A percentile compares a stretch with the other conserved stretches of the same genome.
phyloP scores from a whole-genome alignment of 305 asterid genomes.

The Fraxinus nigra region DNA sequence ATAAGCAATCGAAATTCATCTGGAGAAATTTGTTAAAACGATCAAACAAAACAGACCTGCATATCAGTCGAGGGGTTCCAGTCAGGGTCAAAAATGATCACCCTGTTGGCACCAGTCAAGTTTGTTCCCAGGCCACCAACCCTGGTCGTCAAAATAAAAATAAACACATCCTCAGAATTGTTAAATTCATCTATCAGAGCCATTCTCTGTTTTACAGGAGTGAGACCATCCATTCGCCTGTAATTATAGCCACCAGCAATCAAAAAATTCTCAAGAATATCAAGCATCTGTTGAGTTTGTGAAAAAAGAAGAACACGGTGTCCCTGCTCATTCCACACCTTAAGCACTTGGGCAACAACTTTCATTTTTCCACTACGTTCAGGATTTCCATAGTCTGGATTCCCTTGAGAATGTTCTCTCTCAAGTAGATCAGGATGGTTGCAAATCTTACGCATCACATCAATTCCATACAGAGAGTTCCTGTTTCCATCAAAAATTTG shows the following conservation, averaged over 20 bases:
- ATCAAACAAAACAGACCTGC: conserved; percentile 58
- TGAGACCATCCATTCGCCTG: conserved; percentile 93
- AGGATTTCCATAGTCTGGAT: conserved; percentile 92
- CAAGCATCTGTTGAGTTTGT: conserved; percentile 98
- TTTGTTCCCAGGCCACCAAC: conserved; percentile 98
- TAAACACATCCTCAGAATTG: conserved; percentile 65
- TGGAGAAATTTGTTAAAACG: conserved; percentile 7
- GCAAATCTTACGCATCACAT: conserved; percentile 94
- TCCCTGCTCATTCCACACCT: conserved; percentile 92
- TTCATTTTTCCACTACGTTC: conserved; percentile 92
- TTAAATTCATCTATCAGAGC: conserved; percentile 89
- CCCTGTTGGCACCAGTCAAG: conserved; percentile 94
- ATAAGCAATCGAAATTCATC: neutral
- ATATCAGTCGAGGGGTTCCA: conserved; percentile 99
- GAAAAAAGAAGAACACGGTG: conserved; percentile 92
- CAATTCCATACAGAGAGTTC: conserved; percentile 87
- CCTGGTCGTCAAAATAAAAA: conserved; percentile 87
- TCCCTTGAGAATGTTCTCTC: conserved; percentile 76
- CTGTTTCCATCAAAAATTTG: conserved; percentile 82
- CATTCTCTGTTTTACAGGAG: conserved; percentile 91
- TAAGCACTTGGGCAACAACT: conserved; percentile 84
- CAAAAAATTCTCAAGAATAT: conserved; percentile 81
- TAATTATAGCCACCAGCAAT: conserved; percentile 49
- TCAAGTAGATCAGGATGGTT: conserved; percentile 98
- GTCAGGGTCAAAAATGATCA: conserved; percentile 94